Conservation (phyloP, 2,329 filamentous ascomycete species). For the Arthroderma sp. region DNA sequence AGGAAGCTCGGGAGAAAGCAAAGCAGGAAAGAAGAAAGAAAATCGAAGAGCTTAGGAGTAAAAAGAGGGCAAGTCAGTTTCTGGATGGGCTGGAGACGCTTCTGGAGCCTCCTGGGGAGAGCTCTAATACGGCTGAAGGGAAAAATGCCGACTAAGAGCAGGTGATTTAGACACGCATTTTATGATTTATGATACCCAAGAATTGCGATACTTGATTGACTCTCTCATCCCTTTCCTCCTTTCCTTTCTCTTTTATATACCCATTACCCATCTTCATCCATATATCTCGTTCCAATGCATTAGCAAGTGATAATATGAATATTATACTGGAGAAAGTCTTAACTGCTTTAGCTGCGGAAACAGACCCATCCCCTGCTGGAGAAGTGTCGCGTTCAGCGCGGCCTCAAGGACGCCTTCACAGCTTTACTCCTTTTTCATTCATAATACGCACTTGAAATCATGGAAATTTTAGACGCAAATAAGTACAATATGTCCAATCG, state of each 20-base stretch:
- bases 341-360: too few relatives aligned
- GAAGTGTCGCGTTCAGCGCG: too few relatives aligned
- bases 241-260: neutral
- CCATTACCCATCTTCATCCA: too few relatives aligned
- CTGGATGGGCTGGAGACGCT: slow-evolving; percentile 43
- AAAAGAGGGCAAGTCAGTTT: slow-evolving; percentile 61
- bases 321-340: too few relatives aligned
- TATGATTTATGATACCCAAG: slow-evolving; percentile 6
- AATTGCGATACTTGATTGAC: neutral
- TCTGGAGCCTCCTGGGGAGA: neutral
- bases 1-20: slow-evolving; percentile 47
- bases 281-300: too few relatives aligned
- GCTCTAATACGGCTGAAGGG: neutral
- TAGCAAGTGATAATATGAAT: too few relatives aligned
- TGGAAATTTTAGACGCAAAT: too few relatives aligned
- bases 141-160: neutral
- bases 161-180: neutral
- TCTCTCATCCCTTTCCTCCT: slow-evolving; percentile 1
- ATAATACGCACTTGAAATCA: too few relatives aligned
- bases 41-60: slow-evolving; percentile 44
- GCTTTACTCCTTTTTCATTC: too few relatives aligned
- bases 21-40: slow-evolving; percentile 47
- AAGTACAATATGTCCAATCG: too few relatives aligned
- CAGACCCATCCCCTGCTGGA: too few relatives aligned
- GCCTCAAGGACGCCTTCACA: too few relatives aligned